Evolutionary conservation across 2,329 filamentous ascomycete genomes (phyloP).

Genomic region (Fonsecaea nubica): DNA sequence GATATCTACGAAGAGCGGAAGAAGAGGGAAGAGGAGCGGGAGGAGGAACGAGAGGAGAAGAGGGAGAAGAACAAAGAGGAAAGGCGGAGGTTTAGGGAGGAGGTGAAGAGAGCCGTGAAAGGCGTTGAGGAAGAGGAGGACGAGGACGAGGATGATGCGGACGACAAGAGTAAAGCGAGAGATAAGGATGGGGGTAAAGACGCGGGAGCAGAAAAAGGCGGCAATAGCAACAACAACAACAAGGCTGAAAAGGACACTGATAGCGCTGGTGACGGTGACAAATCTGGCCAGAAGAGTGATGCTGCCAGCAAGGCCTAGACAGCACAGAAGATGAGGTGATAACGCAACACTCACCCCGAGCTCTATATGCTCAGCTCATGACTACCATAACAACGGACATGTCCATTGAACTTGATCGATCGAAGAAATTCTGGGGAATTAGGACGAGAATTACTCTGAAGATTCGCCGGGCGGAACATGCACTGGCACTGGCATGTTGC

Average conservation of each 20-base stretch:
- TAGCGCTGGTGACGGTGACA: slow-evolving; percentile 5
- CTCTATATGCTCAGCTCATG: too few species aligned
- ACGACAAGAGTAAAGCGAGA: background rate
- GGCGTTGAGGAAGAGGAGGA: slow-evolving; percentile 15
- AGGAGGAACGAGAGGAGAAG: slow-evolving; percentile 31
- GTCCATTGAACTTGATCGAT: background rate
- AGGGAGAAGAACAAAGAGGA: slow-evolving; percentile 26
- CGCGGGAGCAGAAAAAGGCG: background rate
- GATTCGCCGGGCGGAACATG: background rate
- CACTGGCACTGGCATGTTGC: background rate
- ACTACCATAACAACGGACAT: too few species aligned
- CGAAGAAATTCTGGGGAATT: background rate
- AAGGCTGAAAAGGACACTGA: background rate
- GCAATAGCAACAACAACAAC: background rate
- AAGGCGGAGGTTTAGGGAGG: slow-evolving; percentile 25
- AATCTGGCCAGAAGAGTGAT: background rate
- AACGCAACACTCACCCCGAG: background rate
- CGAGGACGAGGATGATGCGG: slow-evolving; percentile 10
- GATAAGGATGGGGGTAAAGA: background rate
- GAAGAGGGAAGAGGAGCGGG: slow-evolving; percentile 35
- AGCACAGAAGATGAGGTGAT: background rate
- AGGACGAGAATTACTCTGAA: background rate
- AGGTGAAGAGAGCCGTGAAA: slow-evolving; percentile 28
- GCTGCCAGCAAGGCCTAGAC: background rate
- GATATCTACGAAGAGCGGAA: slow-evolving; percentile 30